phyloP scores from a whole-genome alignment of 257 asterid genomes.

The Schizonepeta tenuifolia region DNA sequence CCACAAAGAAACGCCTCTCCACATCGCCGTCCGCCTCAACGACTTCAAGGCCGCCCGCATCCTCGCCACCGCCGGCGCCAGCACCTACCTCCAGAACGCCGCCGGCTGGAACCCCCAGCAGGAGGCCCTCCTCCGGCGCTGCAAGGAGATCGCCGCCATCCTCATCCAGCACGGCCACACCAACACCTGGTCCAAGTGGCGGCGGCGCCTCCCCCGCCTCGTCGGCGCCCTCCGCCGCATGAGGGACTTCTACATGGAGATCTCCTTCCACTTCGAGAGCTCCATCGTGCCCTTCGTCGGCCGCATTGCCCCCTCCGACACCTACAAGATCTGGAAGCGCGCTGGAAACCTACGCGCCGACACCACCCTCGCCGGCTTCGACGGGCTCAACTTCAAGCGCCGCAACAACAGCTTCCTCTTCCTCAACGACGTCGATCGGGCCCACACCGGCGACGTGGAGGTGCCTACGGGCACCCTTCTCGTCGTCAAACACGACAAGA shows the following conservation, averaged over 20 bases:
- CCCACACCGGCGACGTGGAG: slow-evolving; percentile 31
- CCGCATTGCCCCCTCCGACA: slow-evolving; percentile 88
- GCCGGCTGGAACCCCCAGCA: slow-evolving; percentile 87
- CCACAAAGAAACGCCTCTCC: slow-evolving; percentile 76
- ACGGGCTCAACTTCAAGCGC: slow-evolving; percentile 85
- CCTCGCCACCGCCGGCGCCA: slow-evolving; percentile 77
- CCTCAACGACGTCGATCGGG: slow-evolving; percentile 57
- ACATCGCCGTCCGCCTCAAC: slow-evolving; percentile 84
- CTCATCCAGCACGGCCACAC: slow-evolving; percentile 73
- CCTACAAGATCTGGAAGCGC: slow-evolving; percentile 91
- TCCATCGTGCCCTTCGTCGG: slow-evolving; percentile 87
- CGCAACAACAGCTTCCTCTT: slow-evolving; percentile 85
- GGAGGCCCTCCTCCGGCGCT: slow-evolving; percentile 80
- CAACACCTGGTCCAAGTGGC: slow-evolving; percentile 85
- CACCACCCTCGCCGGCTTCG: slow-evolving; percentile 82
- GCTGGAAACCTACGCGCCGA: slow-evolving; percentile 91
- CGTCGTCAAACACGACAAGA: slow-evolving; percentile 74
- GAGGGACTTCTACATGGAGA: slow-evolving; percentile 98
- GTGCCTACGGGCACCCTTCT: slow-evolving; percentile 65
- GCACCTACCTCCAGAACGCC: slow-evolving; percentile 72
- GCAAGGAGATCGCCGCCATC: slow-evolving; percentile 54
- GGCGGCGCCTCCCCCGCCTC: slow-evolving; percentile 81
- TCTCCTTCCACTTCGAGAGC: slow-evolving; percentile 88
- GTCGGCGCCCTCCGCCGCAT: slow-evolving; percentile 79
- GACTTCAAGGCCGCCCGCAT: slow-evolving; percentile 62